Conservation (phyloP, 805 yeast genomes). For the Wickerhamiella nectarea region DNA sequence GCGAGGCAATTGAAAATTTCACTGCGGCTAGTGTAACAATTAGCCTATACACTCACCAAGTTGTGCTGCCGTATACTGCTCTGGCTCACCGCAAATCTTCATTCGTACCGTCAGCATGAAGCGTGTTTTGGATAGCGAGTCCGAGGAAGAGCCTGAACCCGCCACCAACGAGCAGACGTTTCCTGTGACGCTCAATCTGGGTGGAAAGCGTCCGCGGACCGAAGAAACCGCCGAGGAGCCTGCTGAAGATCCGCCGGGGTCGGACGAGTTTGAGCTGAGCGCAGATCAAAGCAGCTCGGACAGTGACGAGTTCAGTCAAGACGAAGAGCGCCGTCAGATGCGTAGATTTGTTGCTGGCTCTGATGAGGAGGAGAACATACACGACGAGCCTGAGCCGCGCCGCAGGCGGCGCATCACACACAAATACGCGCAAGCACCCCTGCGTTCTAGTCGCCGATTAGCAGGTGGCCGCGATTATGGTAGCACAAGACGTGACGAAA, state of each 20-base stretch:
- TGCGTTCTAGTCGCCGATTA: background rate
- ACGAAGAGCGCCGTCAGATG: background rate
- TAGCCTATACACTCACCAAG: too few species aligned
- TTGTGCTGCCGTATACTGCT: too few species aligned
- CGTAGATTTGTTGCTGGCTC: conserved; percentile 15
- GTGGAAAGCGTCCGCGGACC: conserved; percentile 2
- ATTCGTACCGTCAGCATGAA: conserved; percentile 5
- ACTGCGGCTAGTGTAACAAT: too few species aligned
- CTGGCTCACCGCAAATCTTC: too few species aligned
- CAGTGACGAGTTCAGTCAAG: conserved; percentile 1
- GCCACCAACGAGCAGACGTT: background rate
- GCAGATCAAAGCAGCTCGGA: background rate
- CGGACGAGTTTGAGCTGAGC: conserved; percentile 7
- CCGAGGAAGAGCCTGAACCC: background rate
- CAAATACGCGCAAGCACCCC: background rate
- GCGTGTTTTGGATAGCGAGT: background rate
- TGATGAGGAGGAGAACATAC: conserved; percentile 11
- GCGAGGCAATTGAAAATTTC: too few species aligned
- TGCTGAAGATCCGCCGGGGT: background rate
- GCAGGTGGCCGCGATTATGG: conserved; percentile 1
- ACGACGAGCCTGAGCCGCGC: background rate
- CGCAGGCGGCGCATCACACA: background rate
- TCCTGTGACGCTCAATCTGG: conserved; percentile 3
- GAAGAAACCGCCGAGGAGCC: background rate
- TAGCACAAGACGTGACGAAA: conserved; percentile 1